These are phyloP conservation scores for Chlamydomonas sp. DNA, from an alignment of 139 green algal genomes.

Conservation along the genomic window DNA sequence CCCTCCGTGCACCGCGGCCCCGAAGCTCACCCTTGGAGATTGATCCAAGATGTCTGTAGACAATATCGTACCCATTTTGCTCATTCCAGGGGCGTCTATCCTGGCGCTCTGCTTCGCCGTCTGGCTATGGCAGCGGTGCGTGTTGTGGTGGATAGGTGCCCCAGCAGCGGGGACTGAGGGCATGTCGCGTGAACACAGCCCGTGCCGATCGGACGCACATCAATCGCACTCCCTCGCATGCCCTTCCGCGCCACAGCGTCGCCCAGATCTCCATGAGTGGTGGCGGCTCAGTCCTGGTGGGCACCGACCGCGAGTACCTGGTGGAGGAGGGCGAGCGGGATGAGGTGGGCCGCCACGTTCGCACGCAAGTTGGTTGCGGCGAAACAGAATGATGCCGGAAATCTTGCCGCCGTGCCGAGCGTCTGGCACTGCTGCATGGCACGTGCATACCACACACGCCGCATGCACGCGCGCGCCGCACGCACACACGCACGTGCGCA, in stretches of 20 bases:
- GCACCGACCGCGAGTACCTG: constrained; percentile 61
- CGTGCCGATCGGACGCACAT: background rate
- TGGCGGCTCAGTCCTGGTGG: background rate
- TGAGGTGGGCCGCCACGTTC: background rate
- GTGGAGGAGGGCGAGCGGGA: constrained; percentile 64
- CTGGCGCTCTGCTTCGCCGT: too few relatives aligned
- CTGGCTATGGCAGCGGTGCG: background rate
- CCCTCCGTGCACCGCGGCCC: too few relatives aligned
- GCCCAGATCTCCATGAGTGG: background rate
- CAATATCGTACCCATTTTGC: too few relatives aligned
- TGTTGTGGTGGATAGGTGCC: background rate
- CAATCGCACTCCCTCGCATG: background rate
- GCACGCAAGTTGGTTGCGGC: too few relatives aligned
- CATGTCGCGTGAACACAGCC: background rate
- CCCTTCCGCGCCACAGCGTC: background rate
- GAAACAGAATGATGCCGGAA: too few relatives aligned
- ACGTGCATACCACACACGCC: background rate
- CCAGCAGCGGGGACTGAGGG: background rate
- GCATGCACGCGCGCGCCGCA: background rate
- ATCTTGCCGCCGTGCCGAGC: background rate
- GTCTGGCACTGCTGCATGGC: background rate
- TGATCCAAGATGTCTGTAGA: too few relatives aligned
- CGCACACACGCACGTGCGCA: background rate
- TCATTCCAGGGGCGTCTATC: too few relatives aligned
- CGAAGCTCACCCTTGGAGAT: too few relatives aligned